These are phyloP conservation scores for Candida multigemmis DNA, from an alignment of 805 yeast genomes.

Conservation along the genomic window DNA sequence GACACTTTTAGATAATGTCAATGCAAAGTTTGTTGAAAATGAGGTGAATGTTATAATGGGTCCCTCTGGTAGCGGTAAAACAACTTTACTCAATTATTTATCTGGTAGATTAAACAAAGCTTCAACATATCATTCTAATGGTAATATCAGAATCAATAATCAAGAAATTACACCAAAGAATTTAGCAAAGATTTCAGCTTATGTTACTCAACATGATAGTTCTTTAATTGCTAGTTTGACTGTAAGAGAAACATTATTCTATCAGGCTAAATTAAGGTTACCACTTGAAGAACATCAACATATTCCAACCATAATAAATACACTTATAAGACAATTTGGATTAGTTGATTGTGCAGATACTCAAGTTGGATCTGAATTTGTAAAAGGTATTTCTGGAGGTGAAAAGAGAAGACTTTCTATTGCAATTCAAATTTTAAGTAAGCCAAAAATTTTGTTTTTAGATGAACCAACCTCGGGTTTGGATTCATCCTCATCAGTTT, in stretches of 20 bases:
- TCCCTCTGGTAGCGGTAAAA: conserved; percentile 37
- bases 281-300: conserved; percentile 25
- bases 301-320: conserved; percentile 44
- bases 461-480: conserved; percentile 91
- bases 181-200: conserved; percentile 42
- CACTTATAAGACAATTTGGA: conserved; percentile 59
- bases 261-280: conserved; percentile 62
- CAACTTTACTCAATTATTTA: conserved; percentile 28
- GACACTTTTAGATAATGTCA: conserved; percentile 14
- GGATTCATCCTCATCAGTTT: conserved; percentile 69
- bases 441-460: conserved; percentile 60
- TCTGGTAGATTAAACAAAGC: conserved; percentile 39
- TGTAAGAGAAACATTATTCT: conserved; percentile 66
- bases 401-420: conserved; percentile 80
- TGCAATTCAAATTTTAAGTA: conserved; percentile 66
- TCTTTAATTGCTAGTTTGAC: conserved; percentile 63
- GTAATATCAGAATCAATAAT: conserved; percentile 17
- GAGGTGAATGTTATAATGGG: conserved; percentile 37
- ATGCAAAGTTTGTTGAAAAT: conserved; percentile 21
- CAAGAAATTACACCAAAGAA: conserved; percentile 14
- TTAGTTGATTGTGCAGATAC: conserved; percentile 71
- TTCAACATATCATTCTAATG: conserved; percentile 11
- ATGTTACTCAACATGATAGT: conserved; percentile 77
- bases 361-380: conserved; percentile 29
- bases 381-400: conserved; percentile 35